Base-by-base conservation (phyloP, 2,329 filamentous ascomycete genomes). In the Colletotrichum sidae region DNA sequence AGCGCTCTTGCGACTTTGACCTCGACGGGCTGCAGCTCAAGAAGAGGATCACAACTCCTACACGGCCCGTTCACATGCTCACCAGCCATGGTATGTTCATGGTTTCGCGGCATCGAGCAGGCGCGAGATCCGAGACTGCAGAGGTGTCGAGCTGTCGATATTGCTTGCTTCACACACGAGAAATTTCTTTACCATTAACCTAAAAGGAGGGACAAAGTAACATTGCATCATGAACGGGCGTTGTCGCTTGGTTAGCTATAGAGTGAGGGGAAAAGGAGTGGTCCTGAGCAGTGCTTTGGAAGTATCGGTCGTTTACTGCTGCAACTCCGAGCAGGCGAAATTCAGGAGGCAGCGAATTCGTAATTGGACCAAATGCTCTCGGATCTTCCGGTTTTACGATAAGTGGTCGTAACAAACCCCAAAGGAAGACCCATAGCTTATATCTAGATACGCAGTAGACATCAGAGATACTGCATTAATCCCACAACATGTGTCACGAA, bases 221-320 rank as follows among this genome's bases (percentile, higher is more conserved):
- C 38, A 56, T 51, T 63, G 58, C 65, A 65, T 67, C 37, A 59
- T 55, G 58, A 65, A 41, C 38, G 34, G 67, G 67, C 67, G 67
- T 68, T 67, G 55, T 54, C 38, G 67, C 55, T 17, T 67, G 42
- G 55, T 44, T 59, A 55, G 57, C 47, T 55, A 64, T 64, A 67
- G 67, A 68, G 34, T n/a, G 50, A 44, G 50, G 50, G 50, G 62
- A 53, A 58, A 67, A 46, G 54, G 53, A 41, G 53, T 13, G 41
- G 52, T 44, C 47, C 51, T 54, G 38, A 39, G 35, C 51, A 44
- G 45, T 52, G 60, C 45, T 45, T 55, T 56, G 49, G 64, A 46
- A 54, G 60, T 54, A 65, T 65, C 17, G 44, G 49, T 49, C 57
- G 38, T 44, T 44, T 46, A n/a, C 33, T 33, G 46, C 15, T 54